phyloP scores from a whole-genome alignment of 2,329 filamentous ascomycete species.

The Botrytis sinoallii region DNA sequence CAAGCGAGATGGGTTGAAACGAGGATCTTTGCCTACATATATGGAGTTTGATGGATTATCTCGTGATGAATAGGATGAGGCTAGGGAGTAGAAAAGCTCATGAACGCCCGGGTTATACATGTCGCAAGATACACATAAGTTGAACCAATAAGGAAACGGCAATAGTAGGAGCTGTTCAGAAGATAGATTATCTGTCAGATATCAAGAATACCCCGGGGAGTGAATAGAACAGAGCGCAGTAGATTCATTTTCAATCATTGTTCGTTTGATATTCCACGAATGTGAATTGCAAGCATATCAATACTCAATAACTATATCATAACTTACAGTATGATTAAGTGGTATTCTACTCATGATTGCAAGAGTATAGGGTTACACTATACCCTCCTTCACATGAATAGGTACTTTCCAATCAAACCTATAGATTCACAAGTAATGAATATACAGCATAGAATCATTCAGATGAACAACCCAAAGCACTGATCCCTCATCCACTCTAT shows the following conservation, averaged over 20 bases:
- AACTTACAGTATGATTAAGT: accelerated
- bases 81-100: too few relatives aligned
- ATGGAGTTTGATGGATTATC: neutral
- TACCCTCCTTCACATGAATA: neutral
- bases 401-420: neutral
- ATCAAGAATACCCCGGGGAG: neutral
- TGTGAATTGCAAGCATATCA: neutral
- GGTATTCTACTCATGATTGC: neutral
- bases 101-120: too few relatives aligned
- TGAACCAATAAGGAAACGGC: neutral
- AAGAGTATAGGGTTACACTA: neutral
- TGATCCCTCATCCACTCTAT: too few relatives aligned
- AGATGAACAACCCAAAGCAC: neutral
- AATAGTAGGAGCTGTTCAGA: too few relatives aligned
- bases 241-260: neutral
- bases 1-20: too few relatives aligned
- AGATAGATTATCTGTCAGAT: neutral
- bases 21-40: neutral
- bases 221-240: neutral
- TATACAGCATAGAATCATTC: neutral
- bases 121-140: neutral
- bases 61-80: too few relatives aligned
- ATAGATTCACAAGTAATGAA: neutral
- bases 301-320: neutral
- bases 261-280: neutral